Evolutionary conservation across 148 eudicot genomes (phyloP).

Genomic region (Cornus kousa): DNA sequence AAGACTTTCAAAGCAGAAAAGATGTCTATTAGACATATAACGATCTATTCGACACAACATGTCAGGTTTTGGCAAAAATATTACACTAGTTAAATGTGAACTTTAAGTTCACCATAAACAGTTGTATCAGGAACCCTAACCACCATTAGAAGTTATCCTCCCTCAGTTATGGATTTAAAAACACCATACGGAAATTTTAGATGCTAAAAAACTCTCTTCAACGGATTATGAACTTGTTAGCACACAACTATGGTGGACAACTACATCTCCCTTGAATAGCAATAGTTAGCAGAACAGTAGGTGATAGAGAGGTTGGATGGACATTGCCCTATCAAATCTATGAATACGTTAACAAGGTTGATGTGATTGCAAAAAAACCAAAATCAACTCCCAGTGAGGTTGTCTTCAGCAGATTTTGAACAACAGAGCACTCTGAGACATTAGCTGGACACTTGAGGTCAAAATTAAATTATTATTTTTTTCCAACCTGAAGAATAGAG

Average conservation of each 20-base stretch:
- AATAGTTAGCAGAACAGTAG: neutral
- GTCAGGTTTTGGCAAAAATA: neutral
- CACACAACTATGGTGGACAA: neutral
- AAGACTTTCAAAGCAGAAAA: too few species aligned
- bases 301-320: neutral
- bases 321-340: neutral
- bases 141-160: neutral
- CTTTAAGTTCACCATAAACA: neutral
- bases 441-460: neutral
- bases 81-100: neutral
- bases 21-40: too few species aligned
- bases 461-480: neutral
- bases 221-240: neutral
- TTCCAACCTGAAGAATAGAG: neutral
- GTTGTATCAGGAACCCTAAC: neutral
- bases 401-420: neutral
- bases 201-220: neutral
- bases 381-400: neutral
- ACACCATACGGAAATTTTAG: neutral
- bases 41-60: neutral
- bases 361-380: neutral
- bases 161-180: neutral
- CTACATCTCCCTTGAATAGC: neutral
- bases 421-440: neutral
- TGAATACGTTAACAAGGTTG: neutral